Evolutionary conservation across 352 stramenopile species (phyloP), one percentile per base, ranked within the genome.

Genomic region (Aphanomyces invadans): DNA sequence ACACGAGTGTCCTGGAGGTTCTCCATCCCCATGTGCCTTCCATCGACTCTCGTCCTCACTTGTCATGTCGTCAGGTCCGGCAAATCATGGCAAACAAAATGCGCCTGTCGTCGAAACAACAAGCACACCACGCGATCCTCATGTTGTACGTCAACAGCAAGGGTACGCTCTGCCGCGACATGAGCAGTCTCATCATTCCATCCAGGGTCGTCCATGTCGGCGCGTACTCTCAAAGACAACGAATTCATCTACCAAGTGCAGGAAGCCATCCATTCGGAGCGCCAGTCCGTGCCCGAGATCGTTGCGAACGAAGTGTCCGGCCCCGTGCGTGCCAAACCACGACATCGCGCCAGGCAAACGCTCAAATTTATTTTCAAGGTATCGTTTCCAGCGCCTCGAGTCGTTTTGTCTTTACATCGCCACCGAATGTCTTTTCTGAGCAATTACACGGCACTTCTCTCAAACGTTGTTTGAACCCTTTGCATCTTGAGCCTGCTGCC

Each of bases 321-420:
- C 7, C 71, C 75, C 0, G 67, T 78, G 15, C 77, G 80, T 10
- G 56, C 72, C 2, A 90, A 88, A 44, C 71, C 76, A 17, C 84
- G 87, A 29, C 83, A 91, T 64, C 78, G 80, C 17, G 72, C 75
- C 2, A 74, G 77, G 28, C 80, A 81, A 4, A 75, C 82, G 2
- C 75, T 93, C 63, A 91, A 91, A 62, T 93, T 93, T 63, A 76
- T 93, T 44, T 74, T 93, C 51, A 93, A 90, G 74, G 83, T 90
- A 55, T n/a, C n/a, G n/a, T n/a, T n/a, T n/a, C n/a, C n/a, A n/a
- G n/a, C 11, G 56, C 53, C 26, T 56, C 7, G 12, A 38, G 21
- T 28, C 33, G 32, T 15, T 52, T 2, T 55, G 44, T 17, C 48
- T 68, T 31, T 26, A 53, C 66, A 29, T 33, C 48, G 7, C 36